These are phyloP conservation scores for Pelargonium exstipulatum DNA, from an alignment of 441 rosid genomes.

Conservation along the genomic window DNA sequence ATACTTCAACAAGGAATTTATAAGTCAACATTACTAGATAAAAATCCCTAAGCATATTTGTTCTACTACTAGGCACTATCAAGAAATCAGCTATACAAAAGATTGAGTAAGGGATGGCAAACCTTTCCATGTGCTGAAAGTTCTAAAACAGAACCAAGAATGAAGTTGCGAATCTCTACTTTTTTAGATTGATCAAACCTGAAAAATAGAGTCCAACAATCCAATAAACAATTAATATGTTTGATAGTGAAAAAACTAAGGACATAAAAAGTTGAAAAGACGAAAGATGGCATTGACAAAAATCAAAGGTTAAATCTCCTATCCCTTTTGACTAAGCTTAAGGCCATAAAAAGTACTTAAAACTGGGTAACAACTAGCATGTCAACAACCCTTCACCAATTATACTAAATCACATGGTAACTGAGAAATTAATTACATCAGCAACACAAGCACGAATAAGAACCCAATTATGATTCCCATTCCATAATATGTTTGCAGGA, in stretches of 20 bases:
- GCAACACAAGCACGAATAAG: not conserved
- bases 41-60: constrained; percentile 6
- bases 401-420: not conserved
- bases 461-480: not conserved
- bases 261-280: not conserved
- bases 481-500: not conserved
- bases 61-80: not conserved
- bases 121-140: constrained; percentile 82
- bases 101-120: constrained; percentile 20
- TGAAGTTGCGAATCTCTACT: constrained; percentile 54
- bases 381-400: not conserved
- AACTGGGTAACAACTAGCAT: not conserved
- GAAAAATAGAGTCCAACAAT: constrained; percentile 21
- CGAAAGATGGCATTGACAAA: not conserved
- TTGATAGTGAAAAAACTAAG: not conserved
- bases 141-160: constrained; percentile 51
- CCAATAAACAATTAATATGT: not conserved
- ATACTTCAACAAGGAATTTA: constrained; percentile 7
- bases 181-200: constrained; percentile 79
- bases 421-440: not conserved
- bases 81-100: constrained; percentile 4
- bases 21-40: constrained; percentile 6
- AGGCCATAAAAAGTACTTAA: not conserved
- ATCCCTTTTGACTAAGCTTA: not conserved
- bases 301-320: not conserved